These are phyloP conservation scores for Fomitopsis betulina DNA, from an alignment of 1,284 basidiomycete genomes.

Conservation along the genomic window DNA sequence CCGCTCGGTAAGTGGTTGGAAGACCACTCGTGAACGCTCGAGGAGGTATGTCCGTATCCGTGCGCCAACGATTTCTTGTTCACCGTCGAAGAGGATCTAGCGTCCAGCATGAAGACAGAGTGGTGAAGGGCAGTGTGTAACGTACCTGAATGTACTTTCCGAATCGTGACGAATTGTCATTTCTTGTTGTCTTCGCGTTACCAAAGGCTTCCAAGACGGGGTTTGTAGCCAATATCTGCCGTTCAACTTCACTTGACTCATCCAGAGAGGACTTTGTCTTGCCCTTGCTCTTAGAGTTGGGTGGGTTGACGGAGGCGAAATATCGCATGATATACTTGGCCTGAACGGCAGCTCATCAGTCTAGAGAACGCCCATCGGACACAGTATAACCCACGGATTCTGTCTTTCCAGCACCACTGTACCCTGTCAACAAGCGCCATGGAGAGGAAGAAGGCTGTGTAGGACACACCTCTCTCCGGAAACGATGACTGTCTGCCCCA, in stretches of 20 bases:
- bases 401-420: constrained; percentile 97
- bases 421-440: constrained; percentile 5
- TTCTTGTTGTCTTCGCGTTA: constrained; percentile 98
- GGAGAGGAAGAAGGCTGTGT: constrained; percentile 9
- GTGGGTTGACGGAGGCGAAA: constrained; percentile 95
- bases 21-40: constrained; percentile 95
- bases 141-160: constrained; percentile 98
- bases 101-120: not conserved
- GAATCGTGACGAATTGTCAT: constrained; percentile 98
- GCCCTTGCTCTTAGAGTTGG: constrained; percentile 56
- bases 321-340: constrained; percentile 99
- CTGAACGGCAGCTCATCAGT: constrained; percentile 32
- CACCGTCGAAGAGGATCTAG: constrained; percentile 93
- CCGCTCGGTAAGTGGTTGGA: constrained; percentile 94
- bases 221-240: constrained; percentile 97
- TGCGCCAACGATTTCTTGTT: constrained; percentile 96
- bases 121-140: not conserved
- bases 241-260: constrained; percentile 91
- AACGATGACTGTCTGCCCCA: constrained; percentile 98
- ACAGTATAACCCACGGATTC: constrained; percentile 72
- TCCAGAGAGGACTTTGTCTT: constrained; percentile 71
- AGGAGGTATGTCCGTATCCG: constrained; percentile 97
- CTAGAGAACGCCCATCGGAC: not conserved
- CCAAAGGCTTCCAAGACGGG: constrained; percentile 99
- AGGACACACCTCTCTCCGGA: constrained; percentile 88